phyloP scores from a whole-genome alignment of 306 rosid genomes.

The Fagus crenata region DNA sequence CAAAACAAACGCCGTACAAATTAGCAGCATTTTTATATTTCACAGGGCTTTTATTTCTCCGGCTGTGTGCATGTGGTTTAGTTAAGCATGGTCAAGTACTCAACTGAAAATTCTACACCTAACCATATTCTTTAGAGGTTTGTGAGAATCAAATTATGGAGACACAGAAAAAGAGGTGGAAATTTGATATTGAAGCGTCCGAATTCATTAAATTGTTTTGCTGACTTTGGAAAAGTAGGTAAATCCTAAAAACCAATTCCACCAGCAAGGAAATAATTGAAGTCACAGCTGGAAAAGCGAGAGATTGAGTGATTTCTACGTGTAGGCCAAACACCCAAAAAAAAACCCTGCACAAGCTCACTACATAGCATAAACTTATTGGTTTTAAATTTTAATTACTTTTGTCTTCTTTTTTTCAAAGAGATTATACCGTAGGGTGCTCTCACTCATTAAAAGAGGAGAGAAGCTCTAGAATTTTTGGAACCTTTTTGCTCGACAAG shows the following conservation, averaged over 20 bases:
- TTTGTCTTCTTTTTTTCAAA: not conserved
- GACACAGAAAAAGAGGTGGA: not conserved
- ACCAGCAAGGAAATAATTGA: not conserved
- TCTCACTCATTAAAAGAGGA: too few species aligned
- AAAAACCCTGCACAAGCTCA: not conserved
- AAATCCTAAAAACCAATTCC: not conserved
- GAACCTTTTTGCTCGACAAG: too few species aligned
- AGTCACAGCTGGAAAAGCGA: not conserved
- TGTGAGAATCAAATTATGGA: conserved; percentile 7
- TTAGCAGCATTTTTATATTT: too few species aligned
- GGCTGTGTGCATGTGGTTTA: too few species aligned
- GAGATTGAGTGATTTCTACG: conserved; percentile 28
- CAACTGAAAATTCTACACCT: too few species aligned
- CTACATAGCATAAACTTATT: not conserved
- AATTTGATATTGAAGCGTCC: not conserved
- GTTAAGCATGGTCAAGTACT: too few species aligned
- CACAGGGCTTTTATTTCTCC: too few species aligned
- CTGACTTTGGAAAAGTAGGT: not conserved
- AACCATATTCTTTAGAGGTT: too few species aligned
- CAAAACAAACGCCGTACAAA: too few species aligned
- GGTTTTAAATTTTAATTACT: too few species aligned
- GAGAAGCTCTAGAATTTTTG: too few species aligned
- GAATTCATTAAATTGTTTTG: not conserved
- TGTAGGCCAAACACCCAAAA: not conserved
- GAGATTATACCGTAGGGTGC: too few species aligned